Conservation (phyloP, 2,329 filamentous ascomycete species). For the Xylaria sp. region DNA sequence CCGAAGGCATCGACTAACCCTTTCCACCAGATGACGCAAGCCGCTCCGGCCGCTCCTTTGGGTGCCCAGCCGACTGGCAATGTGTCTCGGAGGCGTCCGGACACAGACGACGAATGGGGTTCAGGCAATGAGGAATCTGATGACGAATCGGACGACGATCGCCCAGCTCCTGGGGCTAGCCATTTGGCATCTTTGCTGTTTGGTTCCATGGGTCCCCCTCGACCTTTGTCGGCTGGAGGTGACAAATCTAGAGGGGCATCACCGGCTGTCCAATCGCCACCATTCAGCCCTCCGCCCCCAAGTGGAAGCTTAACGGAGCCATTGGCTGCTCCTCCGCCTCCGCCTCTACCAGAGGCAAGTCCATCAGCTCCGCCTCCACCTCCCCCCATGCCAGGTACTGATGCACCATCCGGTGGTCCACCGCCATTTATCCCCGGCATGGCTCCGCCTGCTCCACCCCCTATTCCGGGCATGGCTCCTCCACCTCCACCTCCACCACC, state of each 20-base stretch:
- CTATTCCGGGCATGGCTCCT: slow-evolving; percentile 53
- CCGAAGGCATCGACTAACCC: slow-evolving; percentile 85
- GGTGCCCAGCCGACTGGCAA: slow-evolving; percentile 61
- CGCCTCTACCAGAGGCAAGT: slow-evolving; percentile 51
- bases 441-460: slow-evolving; percentile 59
- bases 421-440: slow-evolving; percentile 36
- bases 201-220: slow-evolving; percentile 94
- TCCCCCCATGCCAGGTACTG: slow-evolving; percentile 54
- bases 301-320: slow-evolving; percentile 50
- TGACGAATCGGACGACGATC: slow-evolving; percentile 80
- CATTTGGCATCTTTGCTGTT: slow-evolving; percentile 95
- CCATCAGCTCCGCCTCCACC: slow-evolving; percentile 54
- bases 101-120: slow-evolving; percentile 81
- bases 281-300: slow-evolving; percentile 49
- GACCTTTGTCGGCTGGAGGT: slow-evolving; percentile 85
- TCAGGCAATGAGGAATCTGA: slow-evolving; percentile 74
- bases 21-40: slow-evolving; percentile 86
- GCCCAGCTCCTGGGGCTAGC: slow-evolving; percentile 84
- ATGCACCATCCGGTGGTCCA: slow-evolving; percentile 44
- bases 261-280: slow-evolving; percentile 53
- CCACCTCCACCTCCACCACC: slow-evolving; percentile 59
- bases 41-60: slow-evolving; percentile 53
- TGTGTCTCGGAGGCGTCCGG: slow-evolving; percentile 65
- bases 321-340: slow-evolving; percentile 51
- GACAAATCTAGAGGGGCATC: slow-evolving; percentile 66